Evolutionary conservation across 306 rosid species (phyloP).

Genomic region (Medicago lupulina): DNA sequence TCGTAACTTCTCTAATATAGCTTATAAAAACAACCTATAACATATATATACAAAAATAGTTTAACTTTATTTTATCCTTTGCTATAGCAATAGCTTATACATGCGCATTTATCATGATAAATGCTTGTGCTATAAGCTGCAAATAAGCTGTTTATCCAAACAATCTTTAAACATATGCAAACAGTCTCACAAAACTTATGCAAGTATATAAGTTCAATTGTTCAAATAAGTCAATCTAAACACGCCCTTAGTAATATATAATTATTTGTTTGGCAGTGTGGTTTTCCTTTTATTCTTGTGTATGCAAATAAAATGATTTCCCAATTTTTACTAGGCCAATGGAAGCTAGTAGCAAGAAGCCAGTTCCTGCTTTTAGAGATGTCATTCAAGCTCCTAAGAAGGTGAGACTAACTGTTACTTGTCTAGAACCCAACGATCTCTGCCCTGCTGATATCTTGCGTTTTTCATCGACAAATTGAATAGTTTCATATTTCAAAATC

Average conservation of each 20-base stretch:
- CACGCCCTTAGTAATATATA: not conserved
- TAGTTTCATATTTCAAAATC: slow-evolving; percentile 24
- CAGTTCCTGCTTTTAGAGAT: slow-evolving; percentile 73
- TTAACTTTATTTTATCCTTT: no score
- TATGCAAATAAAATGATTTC: slow-evolving; percentile 32
- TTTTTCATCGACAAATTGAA: not conserved
- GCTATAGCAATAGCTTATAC: no score
- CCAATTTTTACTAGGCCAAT: slow-evolving; percentile 68
- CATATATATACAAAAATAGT: no score
- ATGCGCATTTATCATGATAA: no score
- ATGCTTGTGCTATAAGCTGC: no score
- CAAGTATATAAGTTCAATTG: no score
- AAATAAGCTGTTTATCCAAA: no score
- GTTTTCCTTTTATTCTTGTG: not conserved
- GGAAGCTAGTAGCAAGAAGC: slow-evolving; percentile 88
- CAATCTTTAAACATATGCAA: no score
- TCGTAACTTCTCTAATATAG: no score
- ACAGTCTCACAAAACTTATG: no score
- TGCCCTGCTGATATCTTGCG: slow-evolving; percentile 34
- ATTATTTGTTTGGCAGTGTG: not conserved
- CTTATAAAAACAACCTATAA: no score
- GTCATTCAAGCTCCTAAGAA: slow-evolving; percentile 80
- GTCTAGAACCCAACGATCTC: not conserved
- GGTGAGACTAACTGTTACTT: slow-evolving; percentile 48
- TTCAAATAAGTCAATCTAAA: no score